Evolutionary conservation across 345 rosid genomes (phyloP), one percentile per base, ranked within the genome.

Genomic region (Gynandropsis gynandra): DNA sequence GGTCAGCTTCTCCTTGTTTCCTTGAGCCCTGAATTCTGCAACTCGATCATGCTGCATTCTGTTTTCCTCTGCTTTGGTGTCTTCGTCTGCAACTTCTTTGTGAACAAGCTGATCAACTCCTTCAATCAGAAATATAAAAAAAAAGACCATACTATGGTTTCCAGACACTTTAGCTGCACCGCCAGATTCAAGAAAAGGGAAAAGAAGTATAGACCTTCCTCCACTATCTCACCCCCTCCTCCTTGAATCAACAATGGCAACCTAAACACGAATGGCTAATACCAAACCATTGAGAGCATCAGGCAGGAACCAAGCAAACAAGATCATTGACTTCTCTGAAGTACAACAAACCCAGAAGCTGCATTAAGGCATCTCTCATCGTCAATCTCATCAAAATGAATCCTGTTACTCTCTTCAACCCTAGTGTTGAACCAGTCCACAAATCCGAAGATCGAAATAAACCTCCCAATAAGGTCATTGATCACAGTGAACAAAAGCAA

Each of bases 381-480:
- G 95, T 96, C 96, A 95, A 92, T 59, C 79, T 74, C 89, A 87
- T 87, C 48, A 82, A 63, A 59, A 92, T 59, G 59, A 82, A 92
- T 4, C 96, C 93, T 36, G 95, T 74, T 12, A 92, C 77, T 56
- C 93, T 75, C 76, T 69, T 87, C 42, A 81, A 58, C 56, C 95
- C 96, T 35, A 92, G 59, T 57, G 80, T 79, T 6, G 90, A 84
- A 13, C 98, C 96, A 41, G 60, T 82, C 89, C 80, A 80, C 36
- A 79, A 62, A 59, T 73, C 67, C 11, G 9, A 75, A 19, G 47
- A 76, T 70, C 0, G 93, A 75, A 61, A 62, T 61, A 67, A 65
- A 75, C 65, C 79, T 77, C 56, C 89, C 86, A 12, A 80, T 47
- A 64, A 87, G 59, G 38, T 81, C 85, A 62, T 85, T 78, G 32